Evolutionary conservation across 441 rosid species (phyloP).

Genomic region (Omphalea diandra): DNA sequence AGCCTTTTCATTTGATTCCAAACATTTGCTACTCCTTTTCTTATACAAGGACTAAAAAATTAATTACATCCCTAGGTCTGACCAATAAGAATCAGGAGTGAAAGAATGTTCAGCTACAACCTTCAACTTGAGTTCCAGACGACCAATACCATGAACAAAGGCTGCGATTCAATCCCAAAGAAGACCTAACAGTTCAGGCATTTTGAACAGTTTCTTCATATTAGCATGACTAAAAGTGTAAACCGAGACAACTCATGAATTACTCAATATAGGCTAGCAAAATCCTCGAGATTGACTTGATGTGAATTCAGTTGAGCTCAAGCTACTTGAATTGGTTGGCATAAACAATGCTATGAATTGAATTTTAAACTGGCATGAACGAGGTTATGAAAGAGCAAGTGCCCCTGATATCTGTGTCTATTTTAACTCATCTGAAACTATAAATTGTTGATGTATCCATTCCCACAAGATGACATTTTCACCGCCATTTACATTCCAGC

Average conservation of each 20-base stretch:
- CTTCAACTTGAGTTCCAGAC: neutral
- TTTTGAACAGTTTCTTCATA: neutral
- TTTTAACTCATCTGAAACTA: neutral
- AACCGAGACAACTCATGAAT: neutral
- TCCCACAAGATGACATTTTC: neutral
- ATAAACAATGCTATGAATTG: no score
- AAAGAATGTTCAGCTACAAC: neutral
- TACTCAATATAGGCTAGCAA: no score
- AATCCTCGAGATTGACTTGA: no score
- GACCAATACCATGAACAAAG: neutral
- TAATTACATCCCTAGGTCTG: neutral
- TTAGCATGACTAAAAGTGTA: no score
- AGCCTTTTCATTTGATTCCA: neutral
- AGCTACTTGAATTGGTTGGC: no score
- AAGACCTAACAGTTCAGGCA: neutral
- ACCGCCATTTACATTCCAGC: neutral
- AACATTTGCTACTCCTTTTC: neutral
- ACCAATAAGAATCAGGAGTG: neutral
- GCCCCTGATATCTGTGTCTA: neutral
- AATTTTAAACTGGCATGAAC: neutral
- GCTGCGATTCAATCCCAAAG: neutral
- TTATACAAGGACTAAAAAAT: neutral
- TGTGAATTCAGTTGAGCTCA: no score
- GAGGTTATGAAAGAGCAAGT: neutral
- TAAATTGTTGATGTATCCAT: neutral